Conservation (phyloP, 805 yeast genomes). For the Myxozyma melibiosi region DNA sequence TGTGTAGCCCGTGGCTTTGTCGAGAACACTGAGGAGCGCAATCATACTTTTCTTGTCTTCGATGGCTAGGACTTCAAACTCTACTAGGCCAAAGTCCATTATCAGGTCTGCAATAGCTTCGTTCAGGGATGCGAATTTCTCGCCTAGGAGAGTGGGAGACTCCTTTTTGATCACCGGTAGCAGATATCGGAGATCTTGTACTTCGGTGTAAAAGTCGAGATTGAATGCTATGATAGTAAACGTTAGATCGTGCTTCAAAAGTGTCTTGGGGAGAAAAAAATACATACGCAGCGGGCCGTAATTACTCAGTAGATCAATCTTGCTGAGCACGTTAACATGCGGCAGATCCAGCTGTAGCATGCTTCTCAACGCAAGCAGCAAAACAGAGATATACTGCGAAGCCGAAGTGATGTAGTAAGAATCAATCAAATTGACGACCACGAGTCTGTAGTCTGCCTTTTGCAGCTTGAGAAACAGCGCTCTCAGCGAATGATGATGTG, state of each 20-base stretch:
- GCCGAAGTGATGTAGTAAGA: slow-evolving; percentile 81
- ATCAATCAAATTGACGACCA: slow-evolving; percentile 82
- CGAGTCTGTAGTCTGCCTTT: slow-evolving; percentile 61
- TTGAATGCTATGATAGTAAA: slow-evolving; percentile 53
- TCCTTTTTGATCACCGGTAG: slow-evolving; percentile 72
- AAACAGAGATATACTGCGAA: slow-evolving; percentile 80
- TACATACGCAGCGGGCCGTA: slow-evolving; percentile 65
- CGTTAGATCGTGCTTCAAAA: not conserved
- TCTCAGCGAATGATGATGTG: slow-evolving; percentile 78
- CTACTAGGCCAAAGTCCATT: slow-evolving; percentile 82
- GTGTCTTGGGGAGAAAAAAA: not conserved
- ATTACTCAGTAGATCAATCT: slow-evolving; percentile 75
- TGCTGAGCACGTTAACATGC: slow-evolving; percentile 88
- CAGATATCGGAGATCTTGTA: slow-evolving; percentile 74
- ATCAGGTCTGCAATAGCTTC: slow-evolving; percentile 79
- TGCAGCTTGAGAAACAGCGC: slow-evolving; percentile 67
- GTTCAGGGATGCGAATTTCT: slow-evolving; percentile 66
- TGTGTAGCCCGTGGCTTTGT: slow-evolving; percentile 90
- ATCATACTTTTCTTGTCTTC: slow-evolving; percentile 95
- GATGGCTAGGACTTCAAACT: slow-evolving; percentile 84
- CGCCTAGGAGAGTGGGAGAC: slow-evolving; percentile 63
- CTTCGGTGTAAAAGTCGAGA: slow-evolving; percentile 87
- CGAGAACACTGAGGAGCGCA: slow-evolving; percentile 70
- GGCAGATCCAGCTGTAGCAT: slow-evolving; percentile 94
- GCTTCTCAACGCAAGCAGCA: slow-evolving; percentile 78